Evolutionary conservation across 129 eudicot genomes (phyloP).

Genomic region (Chrysanthemum makinoi): DNA sequence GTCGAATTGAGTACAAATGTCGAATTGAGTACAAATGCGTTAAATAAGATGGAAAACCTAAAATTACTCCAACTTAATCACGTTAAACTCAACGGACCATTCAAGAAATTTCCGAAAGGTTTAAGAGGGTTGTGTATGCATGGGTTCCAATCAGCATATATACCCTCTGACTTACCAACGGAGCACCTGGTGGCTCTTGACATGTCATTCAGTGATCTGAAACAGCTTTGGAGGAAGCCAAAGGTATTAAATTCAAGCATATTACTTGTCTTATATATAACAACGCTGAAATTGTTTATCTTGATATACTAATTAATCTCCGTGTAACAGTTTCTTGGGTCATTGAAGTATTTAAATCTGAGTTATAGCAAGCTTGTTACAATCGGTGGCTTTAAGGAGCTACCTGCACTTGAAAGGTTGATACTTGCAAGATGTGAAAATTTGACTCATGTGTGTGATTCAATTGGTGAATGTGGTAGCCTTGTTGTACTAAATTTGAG

Average conservation of each 20-base stretch:
- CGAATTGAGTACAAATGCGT: conserved; percentile 12
- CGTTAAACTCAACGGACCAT: conserved; percentile 16
- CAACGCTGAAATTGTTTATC: no score
- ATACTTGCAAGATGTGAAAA: neutral
- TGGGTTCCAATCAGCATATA: conserved; percentile 5
- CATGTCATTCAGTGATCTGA: conserved; percentile 24
- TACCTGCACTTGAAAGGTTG: conserved; percentile 23
- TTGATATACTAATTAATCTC: neutral
- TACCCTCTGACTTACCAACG: conserved; percentile 20
- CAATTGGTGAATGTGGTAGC: conserved; percentile 7
- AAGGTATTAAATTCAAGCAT: conserved; percentile 12
- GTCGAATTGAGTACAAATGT: no score
- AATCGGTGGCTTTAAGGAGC: conserved; percentile 4
- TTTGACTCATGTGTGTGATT: conserved; percentile 22
- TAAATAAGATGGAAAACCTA: conserved; percentile 18
- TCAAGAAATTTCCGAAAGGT: conserved; percentile 18
- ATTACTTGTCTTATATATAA: neutral
- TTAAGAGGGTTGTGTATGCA: conserved; percentile 30
- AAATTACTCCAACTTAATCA: conserved; percentile 26
- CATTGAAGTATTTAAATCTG: conserved; percentile 21
- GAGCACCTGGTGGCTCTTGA: conserved; percentile 23
- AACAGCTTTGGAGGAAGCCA: conserved; percentile 12
- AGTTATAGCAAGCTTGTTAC: conserved; percentile 4
- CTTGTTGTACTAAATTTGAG: conserved; percentile 12
- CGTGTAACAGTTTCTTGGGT: conserved; percentile 21